These are phyloP conservation scores for Begonia loranthoides DNA, from an alignment of 306 rosid genomes.

Conservation along the genomic window DNA sequence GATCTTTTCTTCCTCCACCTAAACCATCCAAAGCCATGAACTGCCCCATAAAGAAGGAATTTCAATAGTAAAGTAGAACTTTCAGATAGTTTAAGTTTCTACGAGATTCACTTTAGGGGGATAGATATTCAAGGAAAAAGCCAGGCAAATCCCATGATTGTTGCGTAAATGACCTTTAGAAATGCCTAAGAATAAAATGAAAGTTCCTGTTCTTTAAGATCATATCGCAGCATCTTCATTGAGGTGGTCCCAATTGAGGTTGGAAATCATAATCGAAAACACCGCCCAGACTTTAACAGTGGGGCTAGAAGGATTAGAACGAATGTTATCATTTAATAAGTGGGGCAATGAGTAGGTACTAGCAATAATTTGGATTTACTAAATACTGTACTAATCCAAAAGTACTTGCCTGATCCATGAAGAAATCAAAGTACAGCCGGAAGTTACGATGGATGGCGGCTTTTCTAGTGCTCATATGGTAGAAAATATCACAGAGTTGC, in stretches of 20 bases:
- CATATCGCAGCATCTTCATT: background rate
- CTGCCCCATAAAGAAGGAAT: too few species aligned
- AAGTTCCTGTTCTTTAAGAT: background rate
- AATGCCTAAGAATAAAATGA: too few species aligned
- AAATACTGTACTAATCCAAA: background rate
- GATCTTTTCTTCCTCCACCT: background rate
- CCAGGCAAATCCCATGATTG: too few species aligned
- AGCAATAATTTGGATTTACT: background rate
- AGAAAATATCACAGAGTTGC: conserved; percentile 36
- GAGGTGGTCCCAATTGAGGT: conserved; percentile 13
- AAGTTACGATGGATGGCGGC: conserved; percentile 23
- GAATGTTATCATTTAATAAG: conserved; percentile 1
- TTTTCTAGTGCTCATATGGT: conserved; percentile 28
- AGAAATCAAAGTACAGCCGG: conserved; percentile 39
- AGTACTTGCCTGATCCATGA: conserved; percentile 63
- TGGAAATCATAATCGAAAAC: conserved; percentile 2
- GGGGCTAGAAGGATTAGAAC: conserved; percentile 2
- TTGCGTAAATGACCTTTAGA: too few species aligned
- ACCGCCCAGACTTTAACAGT: conserved; percentile 5
- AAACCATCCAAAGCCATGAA: conserved; percentile 3
- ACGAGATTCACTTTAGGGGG: too few species aligned
- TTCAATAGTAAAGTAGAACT: too few species aligned
- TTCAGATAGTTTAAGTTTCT: too few species aligned
- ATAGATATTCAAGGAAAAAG: too few species aligned
- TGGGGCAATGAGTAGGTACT: conserved; percentile 12